Evolutionary conservation across 345 rosid genomes (phyloP).

Genomic region (Rhodamnia argentea): DNA sequence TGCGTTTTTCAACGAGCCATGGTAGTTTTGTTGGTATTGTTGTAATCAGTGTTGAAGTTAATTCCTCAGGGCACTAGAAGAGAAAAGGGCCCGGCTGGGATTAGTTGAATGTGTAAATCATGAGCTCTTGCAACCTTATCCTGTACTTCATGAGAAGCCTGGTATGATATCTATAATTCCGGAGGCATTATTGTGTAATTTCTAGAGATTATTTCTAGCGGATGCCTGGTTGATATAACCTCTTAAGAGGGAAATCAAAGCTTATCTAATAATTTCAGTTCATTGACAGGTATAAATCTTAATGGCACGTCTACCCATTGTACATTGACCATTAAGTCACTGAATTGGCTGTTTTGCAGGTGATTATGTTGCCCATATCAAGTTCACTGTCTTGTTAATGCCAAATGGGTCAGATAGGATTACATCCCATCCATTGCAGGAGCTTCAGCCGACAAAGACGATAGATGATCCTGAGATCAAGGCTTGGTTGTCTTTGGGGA

Average conservation of each 20-base stretch:
- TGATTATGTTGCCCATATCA: constrained; percentile 80
- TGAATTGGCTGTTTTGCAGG: constrained; percentile 31
- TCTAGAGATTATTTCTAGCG: neutral
- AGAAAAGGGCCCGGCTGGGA: constrained; percentile 92
- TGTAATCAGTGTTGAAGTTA: neutral
- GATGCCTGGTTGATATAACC: neutral
- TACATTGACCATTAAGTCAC: neutral
- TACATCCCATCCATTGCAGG: constrained; percentile 72
- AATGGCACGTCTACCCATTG: neutral
- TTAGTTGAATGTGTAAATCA: constrained; percentile 96
- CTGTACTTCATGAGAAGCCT: constrained; percentile 91
- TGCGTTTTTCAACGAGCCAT: neutral
- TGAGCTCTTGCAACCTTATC: constrained; percentile 90
- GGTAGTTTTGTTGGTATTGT: neutral
- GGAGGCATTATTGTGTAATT: neutral
- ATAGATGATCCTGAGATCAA: constrained; percentile 89
- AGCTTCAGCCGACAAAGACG: constrained; percentile 62
- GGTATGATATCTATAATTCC: constrained; percentile 26
- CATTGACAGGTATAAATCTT: neutral
- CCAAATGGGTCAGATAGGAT: constrained; percentile 94
- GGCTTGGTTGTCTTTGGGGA: constrained; percentile 91
- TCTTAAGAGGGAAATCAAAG: neutral
- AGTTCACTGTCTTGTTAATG: constrained; percentile 89
- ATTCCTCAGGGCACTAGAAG: constrained; percentile 72
- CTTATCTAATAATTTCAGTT: neutral